phyloP scores from a whole-genome alignment of 2,329 filamentous ascomycete species.

The Emericellopsis atlantica region DNA sequence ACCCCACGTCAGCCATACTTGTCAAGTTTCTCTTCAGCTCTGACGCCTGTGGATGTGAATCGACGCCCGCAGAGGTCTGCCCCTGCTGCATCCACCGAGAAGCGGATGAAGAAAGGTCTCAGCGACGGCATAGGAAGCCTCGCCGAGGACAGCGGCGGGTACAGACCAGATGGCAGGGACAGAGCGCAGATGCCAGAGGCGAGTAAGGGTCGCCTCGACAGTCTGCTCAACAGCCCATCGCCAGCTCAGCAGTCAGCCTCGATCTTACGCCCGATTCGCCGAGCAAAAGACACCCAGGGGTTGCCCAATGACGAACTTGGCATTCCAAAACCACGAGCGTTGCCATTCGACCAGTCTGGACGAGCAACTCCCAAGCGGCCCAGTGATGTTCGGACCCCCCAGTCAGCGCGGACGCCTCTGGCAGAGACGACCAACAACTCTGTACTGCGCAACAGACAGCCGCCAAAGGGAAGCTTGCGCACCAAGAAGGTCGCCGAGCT shows the following conservation, averaged over 20 bases:
- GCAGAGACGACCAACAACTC: constrained; percentile 1
- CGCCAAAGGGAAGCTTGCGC: constrained; percentile 15
- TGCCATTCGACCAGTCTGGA: constrained; percentile 20
- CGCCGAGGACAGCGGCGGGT: constrained; percentile 2
- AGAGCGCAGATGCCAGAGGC: constrained; percentile 1
- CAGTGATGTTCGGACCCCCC: neutral
- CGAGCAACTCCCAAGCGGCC: neutral
- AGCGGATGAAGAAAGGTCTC: constrained; percentile 10
- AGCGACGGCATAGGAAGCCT: constrained; percentile 18
- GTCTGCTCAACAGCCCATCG: constrained; percentile 18
- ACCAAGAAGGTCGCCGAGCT: constrained; percentile 44
- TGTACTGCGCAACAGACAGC: neutral
- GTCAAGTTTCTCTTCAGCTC: neutral
- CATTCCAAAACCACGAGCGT: constrained; percentile 25
- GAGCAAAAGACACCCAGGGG: constrained; percentile 7
- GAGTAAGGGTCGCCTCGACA: constrained; percentile 16
- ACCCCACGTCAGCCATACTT: constrained; percentile 5
- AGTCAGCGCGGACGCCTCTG: neutral
- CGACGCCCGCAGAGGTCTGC: constrained; percentile 5
- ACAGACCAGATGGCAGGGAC: constrained; percentile 1
- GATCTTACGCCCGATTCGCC: constrained; percentile 12
- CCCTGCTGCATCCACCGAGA: constrained; percentile 3
- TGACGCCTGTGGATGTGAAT: constrained; percentile 23
- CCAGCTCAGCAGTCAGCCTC: constrained; percentile 8
- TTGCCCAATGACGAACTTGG: constrained; percentile 10